Evolutionary conservation across 441 rosid genomes (phyloP).

Genomic region (Erodium texanum): DNA sequence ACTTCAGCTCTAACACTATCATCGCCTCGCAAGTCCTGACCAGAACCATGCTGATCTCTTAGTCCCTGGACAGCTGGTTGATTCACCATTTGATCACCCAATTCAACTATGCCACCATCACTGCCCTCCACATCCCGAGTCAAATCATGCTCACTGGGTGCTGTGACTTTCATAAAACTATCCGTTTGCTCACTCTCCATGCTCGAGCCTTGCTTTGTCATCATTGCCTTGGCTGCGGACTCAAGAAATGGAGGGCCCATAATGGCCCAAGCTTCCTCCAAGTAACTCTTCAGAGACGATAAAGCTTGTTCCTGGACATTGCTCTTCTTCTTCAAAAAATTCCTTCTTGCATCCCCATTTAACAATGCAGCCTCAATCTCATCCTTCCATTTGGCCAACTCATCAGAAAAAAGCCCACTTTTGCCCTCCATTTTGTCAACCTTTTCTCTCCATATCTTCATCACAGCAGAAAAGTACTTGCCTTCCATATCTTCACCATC

Average conservation of each 20-base stretch:
- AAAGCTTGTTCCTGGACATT: constrained; percentile 25
- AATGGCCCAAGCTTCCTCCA: constrained; percentile 28
- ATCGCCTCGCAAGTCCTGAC: neutral
- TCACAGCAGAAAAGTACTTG: constrained; percentile 25
- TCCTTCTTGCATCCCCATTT: constrained; percentile 16
- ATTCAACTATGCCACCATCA: neutral
- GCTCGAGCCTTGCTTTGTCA: neutral
- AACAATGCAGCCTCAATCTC: constrained; percentile 31
- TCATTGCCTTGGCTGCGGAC: constrained; percentile 11
- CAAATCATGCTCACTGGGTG: constrained; percentile 8
- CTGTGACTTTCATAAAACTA: too few relatives aligned
- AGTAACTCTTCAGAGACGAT: constrained; percentile 25
- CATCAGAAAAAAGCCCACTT: constrained; percentile 29
- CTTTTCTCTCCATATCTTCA: constrained; percentile 35
- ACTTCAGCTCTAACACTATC: neutral
- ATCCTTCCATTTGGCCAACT: constrained; percentile 21
- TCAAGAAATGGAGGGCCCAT: constrained; percentile 32
- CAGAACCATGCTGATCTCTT: neutral
- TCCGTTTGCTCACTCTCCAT: neutral
- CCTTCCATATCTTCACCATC: constrained; percentile 13
- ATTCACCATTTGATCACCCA: neutral
- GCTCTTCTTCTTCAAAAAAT: constrained; percentile 19
- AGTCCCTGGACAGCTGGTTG: too few relatives aligned
- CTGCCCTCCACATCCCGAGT: neutral
- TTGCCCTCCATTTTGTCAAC: constrained; percentile 22